A percentile compares a stretch with the other conserved stretches of the same genome.
phyloP scores from a whole-genome alignment of 208 protist species.

The Herpetomonas samuelpessoai region DNA sequence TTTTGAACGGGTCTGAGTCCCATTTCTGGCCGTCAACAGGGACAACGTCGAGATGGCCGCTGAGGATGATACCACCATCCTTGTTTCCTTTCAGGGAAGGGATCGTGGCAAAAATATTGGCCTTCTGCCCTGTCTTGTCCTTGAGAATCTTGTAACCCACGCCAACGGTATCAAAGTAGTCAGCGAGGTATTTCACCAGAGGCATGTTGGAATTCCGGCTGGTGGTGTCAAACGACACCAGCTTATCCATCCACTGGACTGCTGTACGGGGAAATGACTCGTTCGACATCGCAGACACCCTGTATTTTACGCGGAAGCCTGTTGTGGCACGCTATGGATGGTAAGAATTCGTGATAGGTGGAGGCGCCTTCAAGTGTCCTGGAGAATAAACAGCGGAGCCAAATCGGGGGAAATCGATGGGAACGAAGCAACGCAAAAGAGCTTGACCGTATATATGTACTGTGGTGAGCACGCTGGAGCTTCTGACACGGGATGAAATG shows the following conservation, averaged over 20 bases:
- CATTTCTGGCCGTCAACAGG: slow-evolving; percentile 56
- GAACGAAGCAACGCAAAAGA: too few relatives aligned
- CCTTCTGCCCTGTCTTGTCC: slow-evolving; percentile 35
- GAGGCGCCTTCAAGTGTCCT: too few relatives aligned
- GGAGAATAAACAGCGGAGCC: too few relatives aligned
- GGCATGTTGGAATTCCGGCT: slow-evolving; percentile 48
- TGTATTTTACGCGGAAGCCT: too few relatives aligned
- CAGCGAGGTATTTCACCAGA: slow-evolving; percentile 32
- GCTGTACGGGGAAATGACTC: slow-evolving; percentile 7
- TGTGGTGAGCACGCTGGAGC: too few relatives aligned
- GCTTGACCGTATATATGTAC: too few relatives aligned
- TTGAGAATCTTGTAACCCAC: slow-evolving; percentile 22
- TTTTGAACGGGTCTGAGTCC: slow-evolving; percentile 39
- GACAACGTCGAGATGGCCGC: slow-evolving; percentile 45
- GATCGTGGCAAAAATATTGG: slow-evolving; percentile 49
- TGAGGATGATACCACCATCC: slow-evolving; percentile 49
- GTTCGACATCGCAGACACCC: too few relatives aligned
- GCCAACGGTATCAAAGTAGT: slow-evolving; percentile 23
- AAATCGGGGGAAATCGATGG: too few relatives aligned
- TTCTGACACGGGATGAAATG: too few relatives aligned
- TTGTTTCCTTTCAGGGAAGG: slow-evolving; percentile 22
- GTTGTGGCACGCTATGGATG: too few relatives aligned
- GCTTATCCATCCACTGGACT: slow-evolving; percentile 41
- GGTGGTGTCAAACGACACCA: slow-evolving; percentile 39
- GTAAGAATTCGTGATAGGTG: too few relatives aligned